Base-by-base conservation (phyloP, 2,329 filamentous ascomycete genomes). In the Epichloe hybrida region DNA sequence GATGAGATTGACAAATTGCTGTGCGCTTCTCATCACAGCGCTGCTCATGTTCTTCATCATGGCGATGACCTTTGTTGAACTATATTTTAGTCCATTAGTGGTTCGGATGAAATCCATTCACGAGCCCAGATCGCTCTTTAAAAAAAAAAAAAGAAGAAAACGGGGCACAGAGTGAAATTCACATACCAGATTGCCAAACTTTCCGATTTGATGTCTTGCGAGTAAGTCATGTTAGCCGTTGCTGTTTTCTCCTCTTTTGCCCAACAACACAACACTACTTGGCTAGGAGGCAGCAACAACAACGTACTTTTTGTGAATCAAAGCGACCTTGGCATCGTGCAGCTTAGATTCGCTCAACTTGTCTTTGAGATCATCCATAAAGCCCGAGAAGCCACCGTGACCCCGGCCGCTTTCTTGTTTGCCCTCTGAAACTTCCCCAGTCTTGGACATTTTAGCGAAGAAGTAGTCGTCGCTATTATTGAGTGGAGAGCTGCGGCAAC, bases 1-100 rank as follows among this genome's bases (percentile, higher is more conserved):
- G 83, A 63, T 97, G 83, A 13, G 79, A 75, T 52, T 91, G 79
- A 57, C 77, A 75, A 47, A 93, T 84, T 15, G 70, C 75, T 20
- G 75, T 78, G 52, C 93, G 80, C 70, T 95, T 95, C 12, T 77
- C 77, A 64, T 97, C 91, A 42, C 87, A 91, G 9, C 68, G 73
- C 66, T 91, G 75, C 65, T 97, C 93, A 64, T 97, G 90, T 57
- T 84, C 84, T 67, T 97, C 91, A 63, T 96, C 91, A 64, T 96
- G 91, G 50, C 91, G 85, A 66, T 97, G 91, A 56, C 94, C 87
- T 23, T 77, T 73, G 62, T 96, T 97, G 69, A 95, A 78, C 76
- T 80, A 48, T 27, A 6, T 12, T 40, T 7, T 11, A 31, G 5
- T 42, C 3, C 15, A 37, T 23, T n/a, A 4, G 15, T 36, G 9